Conservation (phyloP, 176 grass and related monocot genomes). For the Dendrocalamus sinicus region DNA sequence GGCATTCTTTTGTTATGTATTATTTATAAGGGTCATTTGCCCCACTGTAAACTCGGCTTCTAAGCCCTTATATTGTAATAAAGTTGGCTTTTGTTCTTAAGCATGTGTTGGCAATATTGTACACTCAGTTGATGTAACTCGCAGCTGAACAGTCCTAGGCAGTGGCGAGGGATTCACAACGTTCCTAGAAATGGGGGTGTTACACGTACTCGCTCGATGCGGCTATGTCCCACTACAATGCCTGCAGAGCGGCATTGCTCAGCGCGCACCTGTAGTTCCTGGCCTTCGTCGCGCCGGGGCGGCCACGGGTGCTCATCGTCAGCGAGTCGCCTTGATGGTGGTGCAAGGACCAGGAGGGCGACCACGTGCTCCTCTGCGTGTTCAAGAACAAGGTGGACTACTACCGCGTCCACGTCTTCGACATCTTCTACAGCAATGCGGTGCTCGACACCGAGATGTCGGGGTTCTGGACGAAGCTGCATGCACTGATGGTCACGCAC, state of each 20-base stretch:
- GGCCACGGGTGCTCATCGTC: slow-evolving; percentile 77
- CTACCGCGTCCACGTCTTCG: slow-evolving; percentile 84
- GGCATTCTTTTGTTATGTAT: no score
- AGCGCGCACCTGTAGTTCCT: slow-evolving; percentile 55
- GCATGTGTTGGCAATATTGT: no score
- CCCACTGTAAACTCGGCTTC: no score
- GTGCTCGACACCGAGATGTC: slow-evolving; percentile 80
- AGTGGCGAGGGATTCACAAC: no score
- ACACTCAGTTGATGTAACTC: no score
- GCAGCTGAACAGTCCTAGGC: no score
- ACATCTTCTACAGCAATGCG: slow-evolving; percentile 85
- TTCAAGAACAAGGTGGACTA: slow-evolving; percentile 98
- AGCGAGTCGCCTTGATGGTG: slow-evolving; percentile 70
- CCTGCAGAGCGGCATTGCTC: slow-evolving; percentile 62
- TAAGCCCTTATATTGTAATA: no score
- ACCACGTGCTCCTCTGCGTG: slow-evolving; percentile 74
- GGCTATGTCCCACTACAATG: slow-evolving; percentile 54
- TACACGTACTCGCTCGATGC: slow-evolving; percentile 21
- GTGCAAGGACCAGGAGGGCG: slow-evolving; percentile 63
- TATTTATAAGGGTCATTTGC: no score
- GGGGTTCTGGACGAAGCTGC: slow-evolving; percentile 92
- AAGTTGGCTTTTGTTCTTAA: no score
- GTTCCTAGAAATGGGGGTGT: no score
- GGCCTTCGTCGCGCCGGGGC: slow-evolving; percentile 34
- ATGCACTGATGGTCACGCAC: slow-evolving; percentile 80